phyloP scores from a whole-genome alignment of 805 yeast species.

The Candida verbasci region DNA sequence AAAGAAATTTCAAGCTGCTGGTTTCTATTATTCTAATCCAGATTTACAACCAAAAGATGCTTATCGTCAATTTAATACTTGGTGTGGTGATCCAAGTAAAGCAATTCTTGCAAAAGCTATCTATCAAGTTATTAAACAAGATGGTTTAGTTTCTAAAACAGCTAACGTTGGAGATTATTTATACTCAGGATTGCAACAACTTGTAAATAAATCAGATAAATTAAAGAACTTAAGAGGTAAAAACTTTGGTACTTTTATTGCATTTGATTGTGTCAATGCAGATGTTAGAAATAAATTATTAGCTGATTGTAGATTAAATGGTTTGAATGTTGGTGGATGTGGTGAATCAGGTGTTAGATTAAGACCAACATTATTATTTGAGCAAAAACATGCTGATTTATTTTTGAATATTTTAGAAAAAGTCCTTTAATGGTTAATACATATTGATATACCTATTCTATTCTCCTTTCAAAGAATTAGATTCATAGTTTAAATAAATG shows the following conservation, averaged over 20 bases:
- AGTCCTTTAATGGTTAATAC: constrained; percentile 12
- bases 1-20: constrained; percentile 71
- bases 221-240: constrained; percentile 57
- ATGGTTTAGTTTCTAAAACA: constrained; percentile 46
- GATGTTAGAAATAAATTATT: constrained; percentile 46
- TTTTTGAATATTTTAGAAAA: constrained; percentile 42
- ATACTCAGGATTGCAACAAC: constrained; percentile 36
- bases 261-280: constrained; percentile 51
- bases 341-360: constrained; percentile 56
- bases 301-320: constrained; percentile 41
- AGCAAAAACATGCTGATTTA: constrained; percentile 56
- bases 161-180: constrained; percentile 53
- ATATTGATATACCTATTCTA: no score
- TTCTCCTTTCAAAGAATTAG: no score
- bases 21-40: constrained; percentile 60
- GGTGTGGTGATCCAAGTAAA: constrained; percentile 76
- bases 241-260: constrained; percentile 60
- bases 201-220: constrained; percentile 37
- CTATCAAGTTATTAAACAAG: constrained; percentile 47
- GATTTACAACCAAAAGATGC: constrained; percentile 56
- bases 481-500: no score
- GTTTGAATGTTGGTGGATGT: constrained; percentile 68
- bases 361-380: constrained; percentile 63
- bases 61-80: constrained; percentile 70
- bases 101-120: constrained; percentile 61